These are phyloP conservation scores for Dorcoceras hygrometricum DNA, from an alignment of 257 asterid species.

Conservation along the genomic window DNA sequence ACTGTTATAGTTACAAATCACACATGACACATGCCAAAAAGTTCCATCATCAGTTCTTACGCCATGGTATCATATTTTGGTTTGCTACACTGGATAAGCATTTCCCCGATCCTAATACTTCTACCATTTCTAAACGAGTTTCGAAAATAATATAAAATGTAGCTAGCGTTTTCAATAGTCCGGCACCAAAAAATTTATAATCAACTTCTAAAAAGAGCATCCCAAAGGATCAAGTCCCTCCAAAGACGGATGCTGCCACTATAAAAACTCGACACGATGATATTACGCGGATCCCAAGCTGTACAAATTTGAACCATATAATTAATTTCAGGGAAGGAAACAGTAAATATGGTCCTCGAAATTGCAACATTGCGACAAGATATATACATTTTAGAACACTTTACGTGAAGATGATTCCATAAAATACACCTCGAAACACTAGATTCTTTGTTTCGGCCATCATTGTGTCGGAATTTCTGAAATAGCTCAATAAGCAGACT, in stretches of 20 bases:
- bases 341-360: neutral
- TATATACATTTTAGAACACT: neutral
- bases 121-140: neutral
- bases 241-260: no score
- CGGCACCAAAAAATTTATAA: no score
- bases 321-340: neutral
- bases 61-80: neutral
- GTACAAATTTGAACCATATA: neutral
- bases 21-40: neutral
- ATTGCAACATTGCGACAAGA: neutral
- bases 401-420: neutral
- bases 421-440: neutral
- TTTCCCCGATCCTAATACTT: neutral
- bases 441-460: conserved; percentile 19
- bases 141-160: no score
- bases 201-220: no score
- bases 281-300: neutral
- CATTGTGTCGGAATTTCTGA: conserved; percentile 19
- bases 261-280: no score
- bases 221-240: no score
- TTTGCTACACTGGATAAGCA: no score
- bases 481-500: conserved; percentile 23
- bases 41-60: neutral
- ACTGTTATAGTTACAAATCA: neutral
- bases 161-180: no score